Percentiles rank a stretch among this genome's conserved stretches.
phyloP scores from a whole-genome alignment of 2,329 filamentous ascomycete species.

The Pseudogymnoascus sp. region DNA sequence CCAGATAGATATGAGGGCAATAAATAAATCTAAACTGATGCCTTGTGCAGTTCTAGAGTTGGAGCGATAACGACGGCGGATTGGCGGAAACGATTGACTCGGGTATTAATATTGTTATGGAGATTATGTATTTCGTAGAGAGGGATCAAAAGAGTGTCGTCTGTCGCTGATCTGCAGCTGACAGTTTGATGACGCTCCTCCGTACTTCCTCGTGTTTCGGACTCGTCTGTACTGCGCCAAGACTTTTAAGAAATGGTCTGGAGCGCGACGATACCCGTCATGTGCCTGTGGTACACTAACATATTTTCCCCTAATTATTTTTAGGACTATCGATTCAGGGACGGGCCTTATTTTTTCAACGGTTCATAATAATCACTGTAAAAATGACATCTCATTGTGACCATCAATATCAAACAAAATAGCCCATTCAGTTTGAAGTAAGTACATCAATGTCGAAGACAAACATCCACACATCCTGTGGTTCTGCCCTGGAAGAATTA shows the following conservation, averaged over 20 bases:
- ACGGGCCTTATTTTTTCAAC: not conserved
- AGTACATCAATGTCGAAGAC: not conserved
- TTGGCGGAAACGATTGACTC: not conserved
- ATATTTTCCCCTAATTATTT: not conserved
- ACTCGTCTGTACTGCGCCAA: not conserved
- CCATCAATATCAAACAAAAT: constrained; percentile 4
- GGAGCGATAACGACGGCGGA: not conserved
- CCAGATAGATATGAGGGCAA: not conserved
- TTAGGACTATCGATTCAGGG: not conserved
- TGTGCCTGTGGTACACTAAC: not conserved
- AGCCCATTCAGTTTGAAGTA: not conserved
- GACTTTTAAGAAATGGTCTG: not conserved
- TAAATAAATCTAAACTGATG: not conserved
- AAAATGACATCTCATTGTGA: not conserved
- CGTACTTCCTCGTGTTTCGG: not conserved
- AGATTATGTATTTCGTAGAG: constrained; percentile 2
- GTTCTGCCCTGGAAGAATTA: constrained; percentile 4
- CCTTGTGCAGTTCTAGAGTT: not conserved
- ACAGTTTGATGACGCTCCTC: constrained; percentile 8
- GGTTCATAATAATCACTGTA: not conserved
- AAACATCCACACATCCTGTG: not conserved
- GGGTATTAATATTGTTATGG: constrained; percentile 4
- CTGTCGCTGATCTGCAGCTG: not conserved
- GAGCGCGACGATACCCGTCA: not conserved
- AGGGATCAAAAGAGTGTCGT: constrained; percentile 2